Evolutionary conservation across 495 filamentous ascomycete species (phyloP).

Genomic region (Penicillium bovifimosum): DNA sequence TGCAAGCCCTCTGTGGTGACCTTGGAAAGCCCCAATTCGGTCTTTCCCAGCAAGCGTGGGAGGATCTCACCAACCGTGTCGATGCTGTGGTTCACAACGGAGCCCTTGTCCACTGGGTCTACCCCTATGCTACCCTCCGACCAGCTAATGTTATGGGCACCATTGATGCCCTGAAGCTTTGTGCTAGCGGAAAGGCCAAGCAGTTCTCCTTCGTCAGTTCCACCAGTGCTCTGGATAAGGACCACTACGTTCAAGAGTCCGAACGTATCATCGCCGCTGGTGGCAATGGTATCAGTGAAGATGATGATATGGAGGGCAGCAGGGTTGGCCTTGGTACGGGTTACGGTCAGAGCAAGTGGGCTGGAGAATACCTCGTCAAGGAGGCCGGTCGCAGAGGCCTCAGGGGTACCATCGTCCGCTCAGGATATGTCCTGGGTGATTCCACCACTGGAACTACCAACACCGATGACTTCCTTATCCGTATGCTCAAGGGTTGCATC

Average conservation of each 20-base stretch:
- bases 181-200: slow-evolving; percentile 73
- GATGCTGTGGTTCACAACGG: slow-evolving; percentile 90
- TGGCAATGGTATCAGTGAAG: slow-evolving; percentile 52
- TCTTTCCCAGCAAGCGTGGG: slow-evolving; percentile 56
- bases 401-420: slow-evolving; percentile 67
- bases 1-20: slow-evolving; percentile 67
- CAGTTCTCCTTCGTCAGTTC: slow-evolving; percentile 78
- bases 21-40: slow-evolving; percentile 68
- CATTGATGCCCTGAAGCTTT: slow-evolving; percentile 69
- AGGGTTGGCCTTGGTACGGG: slow-evolving; percentile 67
- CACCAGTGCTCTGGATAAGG: slow-evolving; percentile 75
- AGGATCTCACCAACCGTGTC: slow-evolving; percentile 55
- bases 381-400: slow-evolving; percentile 78
- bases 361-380: slow-evolving; percentile 70
- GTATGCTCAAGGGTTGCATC: slow-evolving; percentile 83
- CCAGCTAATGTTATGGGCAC: slow-evolving; percentile 78
- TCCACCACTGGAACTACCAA: slow-evolving; percentile 64
- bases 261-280: slow-evolving; percentile 50
- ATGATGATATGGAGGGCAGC: slow-evolving; percentile 62
- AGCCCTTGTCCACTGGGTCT: slow-evolving; percentile 82
- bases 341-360: slow-evolving; percentile 91
- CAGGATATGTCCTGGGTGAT: slow-evolving; percentile 83
- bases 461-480: slow-evolving; percentile 89
- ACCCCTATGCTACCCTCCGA: slow-evolving; percentile 69
- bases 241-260: slow-evolving; percentile 71